Evolutionary conservation across 306 rosid genomes (phyloP).

Genomic region (Arachis stenosperma): DNA sequence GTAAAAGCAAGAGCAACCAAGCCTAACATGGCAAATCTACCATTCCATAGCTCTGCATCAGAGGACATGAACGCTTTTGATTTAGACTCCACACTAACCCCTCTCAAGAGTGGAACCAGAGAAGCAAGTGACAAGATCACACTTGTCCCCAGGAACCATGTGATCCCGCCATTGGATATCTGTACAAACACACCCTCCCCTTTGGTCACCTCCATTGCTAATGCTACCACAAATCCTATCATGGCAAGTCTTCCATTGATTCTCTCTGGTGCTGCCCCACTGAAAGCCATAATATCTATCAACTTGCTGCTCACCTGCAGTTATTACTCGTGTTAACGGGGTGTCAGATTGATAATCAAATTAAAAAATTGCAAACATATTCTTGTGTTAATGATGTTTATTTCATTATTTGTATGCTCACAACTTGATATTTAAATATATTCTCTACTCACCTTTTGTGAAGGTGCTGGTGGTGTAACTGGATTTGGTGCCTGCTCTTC

Average conservation of each 20-base stretch:
- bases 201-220: slow-evolving; percentile 62
- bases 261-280: slow-evolving; percentile 91
- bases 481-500: slow-evolving; percentile 20
- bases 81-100: slow-evolving; percentile 71
- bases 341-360: background rate
- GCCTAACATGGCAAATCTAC: slow-evolving; percentile 86
- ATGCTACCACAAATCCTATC: slow-evolving; percentile 79
- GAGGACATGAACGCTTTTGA: slow-evolving; percentile 66
- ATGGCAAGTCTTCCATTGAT: slow-evolving; percentile 89
- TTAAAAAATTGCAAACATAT: too few species aligned
- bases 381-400: background rate
- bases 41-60: slow-evolving; percentile 78
- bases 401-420: too few species aligned
- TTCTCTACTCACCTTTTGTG: slow-evolving; percentile 32
- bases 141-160: slow-evolving; percentile 68
- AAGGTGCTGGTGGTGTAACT: slow-evolving; percentile 13
- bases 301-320: slow-evolving; percentile 61
- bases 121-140: slow-evolving; percentile 66
- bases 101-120: slow-evolving; percentile 62
- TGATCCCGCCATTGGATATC: slow-evolving; percentile 65
- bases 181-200: slow-evolving; percentile 71
- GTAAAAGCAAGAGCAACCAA: slow-evolving; percentile 72
- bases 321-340: background rate
- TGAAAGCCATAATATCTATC: slow-evolving; percentile 60
- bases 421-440: background rate